Percentiles rank a stretch among this genome's conserved stretches.
phyloP scores from a whole-genome alignment of 768 basidiomycete species.

The Tubosaeta sp. region DNA sequence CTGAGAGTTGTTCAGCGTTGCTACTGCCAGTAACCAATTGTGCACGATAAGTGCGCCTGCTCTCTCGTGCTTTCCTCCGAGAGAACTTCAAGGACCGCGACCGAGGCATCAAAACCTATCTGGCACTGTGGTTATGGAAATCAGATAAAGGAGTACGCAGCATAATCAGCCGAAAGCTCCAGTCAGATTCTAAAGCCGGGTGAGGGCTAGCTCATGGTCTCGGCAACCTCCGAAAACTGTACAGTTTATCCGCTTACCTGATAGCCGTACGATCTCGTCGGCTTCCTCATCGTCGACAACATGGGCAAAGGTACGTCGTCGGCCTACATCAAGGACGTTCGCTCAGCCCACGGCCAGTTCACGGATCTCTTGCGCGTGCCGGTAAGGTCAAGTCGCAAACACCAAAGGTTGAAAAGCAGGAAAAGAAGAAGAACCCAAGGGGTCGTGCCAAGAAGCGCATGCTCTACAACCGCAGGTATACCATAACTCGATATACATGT shows the following conservation, averaged over 20 bases:
- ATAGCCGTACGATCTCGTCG: constrained; percentile 25
- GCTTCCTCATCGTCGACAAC: constrained; percentile 49
- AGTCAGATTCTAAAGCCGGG: not conserved
- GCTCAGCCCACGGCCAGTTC: constrained; percentile 51
- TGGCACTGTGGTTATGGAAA: not conserved
- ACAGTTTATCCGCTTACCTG: constrained; percentile 34
- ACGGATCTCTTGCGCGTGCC: constrained; percentile 99
- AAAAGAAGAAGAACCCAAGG: constrained; percentile 98
- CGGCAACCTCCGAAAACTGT: constrained; percentile 38
- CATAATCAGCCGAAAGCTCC: not conserved
- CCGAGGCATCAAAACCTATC: not conserved
- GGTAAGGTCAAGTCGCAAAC: constrained; percentile 99
- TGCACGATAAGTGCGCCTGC: too few species aligned
- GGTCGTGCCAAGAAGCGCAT: constrained; percentile 97
- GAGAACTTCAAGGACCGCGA: too few species aligned
- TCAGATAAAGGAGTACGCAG: not conserved
- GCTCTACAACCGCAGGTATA: constrained; percentile 89
- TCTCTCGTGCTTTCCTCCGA: too few species aligned
- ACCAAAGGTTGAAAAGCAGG: constrained; percentile 97
- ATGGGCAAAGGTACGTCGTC: constrained; percentile 66
- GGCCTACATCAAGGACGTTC: not conserved
- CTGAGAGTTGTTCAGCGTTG: too few species aligned
- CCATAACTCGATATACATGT: constrained; percentile 4
- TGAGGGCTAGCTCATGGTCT: too few species aligned
- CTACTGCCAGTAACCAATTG: too few species aligned